phyloP scores from a whole-genome alignment of 1,139 yeast genomes.

The Debaryomyces robertsiae region DNA sequence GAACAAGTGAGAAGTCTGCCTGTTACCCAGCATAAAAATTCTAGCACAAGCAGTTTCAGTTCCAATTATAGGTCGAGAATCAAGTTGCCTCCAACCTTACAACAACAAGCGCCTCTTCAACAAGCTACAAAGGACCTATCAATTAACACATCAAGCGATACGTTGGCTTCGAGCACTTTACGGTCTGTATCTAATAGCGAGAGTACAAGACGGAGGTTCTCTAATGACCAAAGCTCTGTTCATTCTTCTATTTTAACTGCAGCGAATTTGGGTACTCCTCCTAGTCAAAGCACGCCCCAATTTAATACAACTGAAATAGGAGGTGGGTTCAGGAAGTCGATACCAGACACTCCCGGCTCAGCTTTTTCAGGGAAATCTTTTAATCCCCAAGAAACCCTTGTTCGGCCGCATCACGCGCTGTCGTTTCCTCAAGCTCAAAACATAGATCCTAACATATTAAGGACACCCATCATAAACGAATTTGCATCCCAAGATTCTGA shows the following conservation, averaged over 20 bases:
- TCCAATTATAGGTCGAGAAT: constrained; percentile 35
- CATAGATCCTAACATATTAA: constrained; percentile 6
- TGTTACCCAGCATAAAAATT: constrained; percentile 17
- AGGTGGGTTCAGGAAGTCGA: constrained; percentile 2
- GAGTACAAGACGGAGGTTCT: constrained; percentile 4
- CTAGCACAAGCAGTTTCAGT: constrained; percentile 31
- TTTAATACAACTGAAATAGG: constrained; percentile 14
- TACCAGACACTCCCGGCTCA: constrained; percentile 4
- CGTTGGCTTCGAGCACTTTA: neutral
- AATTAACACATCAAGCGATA: constrained; percentile 1
- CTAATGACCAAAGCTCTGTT: constrained; percentile 8
- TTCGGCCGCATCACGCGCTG: neutral
- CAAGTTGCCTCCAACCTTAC: constrained; percentile 32
- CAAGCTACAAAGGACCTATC: constrained; percentile 7
- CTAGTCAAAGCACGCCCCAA: constrained; percentile 18
- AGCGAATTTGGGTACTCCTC: constrained; percentile 4
- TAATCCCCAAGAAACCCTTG: neutral
- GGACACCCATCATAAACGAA: constrained; percentile 9
- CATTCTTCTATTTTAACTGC: constrained; percentile 4
- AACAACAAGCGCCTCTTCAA: constrained; percentile 12
- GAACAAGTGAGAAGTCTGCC: neutral
- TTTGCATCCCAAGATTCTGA: constrained; percentile 9
- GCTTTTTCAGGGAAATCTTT: neutral
- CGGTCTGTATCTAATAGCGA: neutral
- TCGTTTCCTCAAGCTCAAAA: neutral